These are phyloP conservation scores for Handroanthus guayacan DNA, from an alignment of 257 asterid genomes.

Conservation along the genomic window DNA sequence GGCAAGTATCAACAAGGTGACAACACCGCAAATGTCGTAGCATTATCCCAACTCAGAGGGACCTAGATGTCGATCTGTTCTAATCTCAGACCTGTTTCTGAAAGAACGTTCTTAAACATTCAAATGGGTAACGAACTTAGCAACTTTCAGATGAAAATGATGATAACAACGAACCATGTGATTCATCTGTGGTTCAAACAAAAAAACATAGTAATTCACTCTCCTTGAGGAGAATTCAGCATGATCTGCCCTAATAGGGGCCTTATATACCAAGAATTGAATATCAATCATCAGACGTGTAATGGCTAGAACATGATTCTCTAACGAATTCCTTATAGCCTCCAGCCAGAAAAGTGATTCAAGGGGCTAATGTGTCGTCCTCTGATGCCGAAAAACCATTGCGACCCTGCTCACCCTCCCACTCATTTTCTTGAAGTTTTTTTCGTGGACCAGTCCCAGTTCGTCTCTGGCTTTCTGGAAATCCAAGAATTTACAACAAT, in stretches of 20 bases:
- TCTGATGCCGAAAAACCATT: slow-evolving; percentile 65
- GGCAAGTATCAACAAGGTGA: no score
- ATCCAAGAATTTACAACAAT: slow-evolving; percentile 8
- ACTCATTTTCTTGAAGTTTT: slow-evolving; percentile 50
- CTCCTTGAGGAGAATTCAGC: slow-evolving; percentile 15
- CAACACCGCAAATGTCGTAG: background rate
- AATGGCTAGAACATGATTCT: slow-evolving; percentile 27
- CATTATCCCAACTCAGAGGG: background rate
- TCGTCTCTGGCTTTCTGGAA: slow-evolving; percentile 66
- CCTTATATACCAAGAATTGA: slow-evolving; percentile 43
- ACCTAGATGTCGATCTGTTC: no score
- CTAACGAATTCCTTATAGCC: slow-evolving; percentile 15
- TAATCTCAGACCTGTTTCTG: no score
- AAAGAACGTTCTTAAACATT: no score
- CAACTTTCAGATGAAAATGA: background rate
- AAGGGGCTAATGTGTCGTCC: slow-evolving; percentile 53
- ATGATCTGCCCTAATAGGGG: slow-evolving; percentile 51
- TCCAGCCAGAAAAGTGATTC: background rate
- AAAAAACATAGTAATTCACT: slow-evolving; percentile 9
- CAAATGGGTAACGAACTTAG: background rate
- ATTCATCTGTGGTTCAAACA: slow-evolving; percentile 5
- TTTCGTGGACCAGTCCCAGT: slow-evolving; percentile 49
- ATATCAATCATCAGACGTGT: slow-evolving; percentile 7
- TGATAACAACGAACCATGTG: background rate
- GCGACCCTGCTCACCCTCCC: slow-evolving; percentile 60